Conservation (phyloP, 192 early-diverging fungal genomes). For the Coemansia sp. region DNA sequence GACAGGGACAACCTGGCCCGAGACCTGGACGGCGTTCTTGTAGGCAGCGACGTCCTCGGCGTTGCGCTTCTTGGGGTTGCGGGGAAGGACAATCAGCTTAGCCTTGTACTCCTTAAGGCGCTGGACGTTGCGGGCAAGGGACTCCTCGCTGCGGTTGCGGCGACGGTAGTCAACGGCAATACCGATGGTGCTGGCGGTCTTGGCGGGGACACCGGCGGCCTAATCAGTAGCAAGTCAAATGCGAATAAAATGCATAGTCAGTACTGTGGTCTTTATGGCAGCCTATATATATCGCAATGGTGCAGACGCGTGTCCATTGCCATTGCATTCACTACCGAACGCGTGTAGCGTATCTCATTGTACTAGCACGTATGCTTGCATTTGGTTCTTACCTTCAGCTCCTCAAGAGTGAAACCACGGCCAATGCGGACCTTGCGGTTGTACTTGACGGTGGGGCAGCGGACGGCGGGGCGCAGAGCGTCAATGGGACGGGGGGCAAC, state of each 20-base stretch:
- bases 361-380: constrained; percentile 37
- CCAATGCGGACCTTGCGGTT: constrained; percentile 96
- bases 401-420: constrained; percentile 97
- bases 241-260: constrained; percentile 40
- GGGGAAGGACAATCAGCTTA: constrained; percentile 96
- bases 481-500: constrained; percentile 97
- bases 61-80: constrained; percentile 82
- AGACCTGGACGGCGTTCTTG: constrained; percentile 46
- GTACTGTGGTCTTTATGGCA: not conserved
- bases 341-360: no score
- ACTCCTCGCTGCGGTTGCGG: constrained; percentile 92
- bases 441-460: constrained; percentile 96
- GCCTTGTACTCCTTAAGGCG: constrained; percentile 92
- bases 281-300: no score
- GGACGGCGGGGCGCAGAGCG: constrained; percentile 92
- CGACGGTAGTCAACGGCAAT: constrained; percentile 96
- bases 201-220: constrained; percentile 86
- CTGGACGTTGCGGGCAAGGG: constrained; percentile 88
- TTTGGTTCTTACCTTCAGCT: constrained; percentile 67
- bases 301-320: no score
- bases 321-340: no score
- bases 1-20: constrained; percentile 38
- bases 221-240: no score
- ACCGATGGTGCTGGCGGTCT: constrained; percentile 91
- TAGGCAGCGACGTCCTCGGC: constrained; percentile 41